Percentiles rank a stretch among this genome's conserved stretches.
Evolutionary conservation across 305 asterid genomes (phyloP).

Genomic region (Solanum aculeatissimum): DNA sequence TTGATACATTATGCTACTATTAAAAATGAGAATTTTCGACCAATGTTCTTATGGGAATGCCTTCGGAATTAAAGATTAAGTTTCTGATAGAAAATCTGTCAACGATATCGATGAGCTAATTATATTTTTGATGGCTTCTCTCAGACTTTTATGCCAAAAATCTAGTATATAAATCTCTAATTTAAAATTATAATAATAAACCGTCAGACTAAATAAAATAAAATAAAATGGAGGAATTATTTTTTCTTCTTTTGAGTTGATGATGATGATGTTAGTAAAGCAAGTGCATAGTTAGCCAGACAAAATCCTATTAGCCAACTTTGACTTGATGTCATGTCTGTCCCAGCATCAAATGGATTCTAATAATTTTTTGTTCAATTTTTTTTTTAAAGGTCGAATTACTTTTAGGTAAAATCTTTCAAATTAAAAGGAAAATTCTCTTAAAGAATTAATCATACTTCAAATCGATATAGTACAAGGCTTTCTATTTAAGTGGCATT

Average conservation of each 20-base stretch:
- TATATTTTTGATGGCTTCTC: background rate
- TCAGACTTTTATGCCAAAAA: background rate
- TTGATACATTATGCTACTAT: background rate
- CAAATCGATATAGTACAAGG: background rate
- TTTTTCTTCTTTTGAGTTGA: background rate
- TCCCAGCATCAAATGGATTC: slow-evolving; percentile 3
- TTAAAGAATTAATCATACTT: too few relatives aligned
- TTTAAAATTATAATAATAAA: too few relatives aligned
- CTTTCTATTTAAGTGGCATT: background rate
- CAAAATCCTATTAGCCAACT: background rate
- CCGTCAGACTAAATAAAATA: background rate
- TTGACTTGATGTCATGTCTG: slow-evolving; percentile 3
- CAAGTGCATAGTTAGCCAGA: background rate
- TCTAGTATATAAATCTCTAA: too few relatives aligned
- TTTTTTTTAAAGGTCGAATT: background rate
- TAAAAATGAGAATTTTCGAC: background rate
- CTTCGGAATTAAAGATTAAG: background rate
- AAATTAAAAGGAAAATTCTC: too few relatives aligned
- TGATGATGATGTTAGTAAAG: background rate
- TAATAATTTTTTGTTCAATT: background rate
- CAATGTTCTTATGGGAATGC: background rate
- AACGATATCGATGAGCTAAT: background rate
- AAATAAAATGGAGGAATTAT: background rate
- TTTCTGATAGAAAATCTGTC: background rate
- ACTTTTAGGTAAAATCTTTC: too few relatives aligned